These are phyloP conservation scores for Pleurotus platypus DNA, from an alignment of 768 basidiomycete genomes.

Conservation along the genomic window DNA sequence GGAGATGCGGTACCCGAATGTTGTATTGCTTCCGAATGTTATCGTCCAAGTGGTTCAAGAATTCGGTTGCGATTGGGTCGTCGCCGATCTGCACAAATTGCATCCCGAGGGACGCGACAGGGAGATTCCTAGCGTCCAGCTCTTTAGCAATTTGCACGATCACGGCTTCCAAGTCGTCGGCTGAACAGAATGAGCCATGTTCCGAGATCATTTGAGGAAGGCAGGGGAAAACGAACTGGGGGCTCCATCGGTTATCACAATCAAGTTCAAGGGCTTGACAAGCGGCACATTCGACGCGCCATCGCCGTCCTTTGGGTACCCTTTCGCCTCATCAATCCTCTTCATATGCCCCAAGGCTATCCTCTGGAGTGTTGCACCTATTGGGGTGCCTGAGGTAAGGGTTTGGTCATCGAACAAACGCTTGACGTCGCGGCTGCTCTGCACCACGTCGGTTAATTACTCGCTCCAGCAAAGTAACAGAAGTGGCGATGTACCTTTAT, in stretches of 20 bases:
- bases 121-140: conserved; percentile 42
- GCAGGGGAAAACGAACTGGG: conserved; percentile 32
- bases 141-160: conserved; percentile 37
- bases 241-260: conserved; percentile 54
- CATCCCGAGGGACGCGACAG: conserved; percentile 51
- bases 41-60: conserved; percentile 48
- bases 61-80: conserved; percentile 35
- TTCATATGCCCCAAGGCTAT: conserved; percentile 13
- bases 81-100: conserved; percentile 64
- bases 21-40: conserved; percentile 34
- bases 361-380: conserved; percentile 13
- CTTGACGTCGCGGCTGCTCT: conserved; percentile 14
- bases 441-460: background rate
- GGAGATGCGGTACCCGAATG: conserved; percentile 33
- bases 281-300: conserved; percentile 10
- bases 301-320: background rate
- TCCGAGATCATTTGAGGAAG: background rate
- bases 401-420: conserved; percentile 12
- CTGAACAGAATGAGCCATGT: conserved; percentile 16
- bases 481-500: conserved; percentile 25
- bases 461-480: conserved; percentile 19
- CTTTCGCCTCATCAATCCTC: conserved; percentile 7
- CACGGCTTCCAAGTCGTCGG: conserved; percentile 37
- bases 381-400: conserved; percentile 12
- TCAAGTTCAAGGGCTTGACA: conserved; percentile 47